Conservation (phyloP, 164 flowering plant genomes). For the Sedum album region DNA sequence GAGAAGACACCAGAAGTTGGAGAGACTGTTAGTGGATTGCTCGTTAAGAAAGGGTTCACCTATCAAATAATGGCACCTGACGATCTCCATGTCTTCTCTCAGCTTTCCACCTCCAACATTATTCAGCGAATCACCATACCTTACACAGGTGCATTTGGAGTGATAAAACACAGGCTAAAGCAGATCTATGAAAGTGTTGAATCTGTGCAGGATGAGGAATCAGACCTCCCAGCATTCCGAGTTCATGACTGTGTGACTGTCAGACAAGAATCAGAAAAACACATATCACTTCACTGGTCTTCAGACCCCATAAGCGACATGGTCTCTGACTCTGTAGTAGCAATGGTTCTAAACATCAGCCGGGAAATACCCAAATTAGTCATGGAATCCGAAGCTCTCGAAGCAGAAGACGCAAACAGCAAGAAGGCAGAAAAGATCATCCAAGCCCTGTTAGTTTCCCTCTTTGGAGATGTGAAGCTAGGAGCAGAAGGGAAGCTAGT, state of each 20-base stretch:
- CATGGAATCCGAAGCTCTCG: constrained; percentile 38
- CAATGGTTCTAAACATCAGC: constrained; percentile 63
- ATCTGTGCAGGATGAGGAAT: constrained; percentile 43
- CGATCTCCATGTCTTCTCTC: constrained; percentile 87
- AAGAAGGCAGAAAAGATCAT: constrained; percentile 69
- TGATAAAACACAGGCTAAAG: constrained; percentile 65
- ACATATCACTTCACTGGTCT: constrained; percentile 72
- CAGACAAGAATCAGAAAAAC: constrained; percentile 82
- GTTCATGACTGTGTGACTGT: constrained; percentile 80
- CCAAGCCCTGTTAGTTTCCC: constrained; percentile 66
- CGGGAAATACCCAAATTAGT: constrained; percentile 67
- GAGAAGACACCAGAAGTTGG: constrained; percentile 77
- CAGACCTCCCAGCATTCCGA: constrained; percentile 47
- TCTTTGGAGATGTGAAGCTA: constrained; percentile 83
- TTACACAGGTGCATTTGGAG: constrained; percentile 73
- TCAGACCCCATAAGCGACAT: constrained; percentile 95
- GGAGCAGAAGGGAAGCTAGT: constrained; percentile 71
- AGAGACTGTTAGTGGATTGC: constrained; percentile 75
- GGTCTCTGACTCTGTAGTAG: constrained; percentile 89
- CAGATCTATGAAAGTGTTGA: constrained; percentile 85
- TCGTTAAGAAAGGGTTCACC: constrained; percentile 89
- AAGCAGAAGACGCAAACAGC: constrained; percentile 57
- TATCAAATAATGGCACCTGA: constrained; percentile 95
- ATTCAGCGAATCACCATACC: constrained; percentile 82
- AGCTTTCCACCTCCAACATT: constrained; percentile 68